Percentiles rank a stretch among this genome's conserved stretches.
These are phyloP conservation scores for Dalbergia oliveri DNA, from an alignment of 306 rosid genomes.

Conservation along the genomic window DNA sequence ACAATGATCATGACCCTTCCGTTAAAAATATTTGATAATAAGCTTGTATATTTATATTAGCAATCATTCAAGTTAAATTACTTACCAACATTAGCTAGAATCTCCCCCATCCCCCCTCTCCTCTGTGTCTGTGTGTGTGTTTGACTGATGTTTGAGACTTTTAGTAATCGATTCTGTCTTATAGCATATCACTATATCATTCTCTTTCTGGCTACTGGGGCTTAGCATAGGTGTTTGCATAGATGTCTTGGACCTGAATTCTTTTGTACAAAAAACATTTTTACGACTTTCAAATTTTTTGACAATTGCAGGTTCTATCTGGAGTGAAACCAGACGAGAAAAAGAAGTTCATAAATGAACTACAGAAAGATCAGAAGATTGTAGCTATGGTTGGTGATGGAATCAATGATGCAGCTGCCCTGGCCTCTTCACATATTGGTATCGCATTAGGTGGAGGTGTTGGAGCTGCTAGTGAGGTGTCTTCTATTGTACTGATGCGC, in stretches of 20 bases:
- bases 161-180: constrained; percentile 3
- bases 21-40: constrained; percentile 12
- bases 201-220: constrained; percentile 17
- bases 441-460: constrained; percentile 97
- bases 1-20: constrained; percentile 17
- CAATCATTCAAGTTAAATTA: constrained; percentile 10
- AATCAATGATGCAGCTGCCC: constrained; percentile 97
- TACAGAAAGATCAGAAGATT: constrained; percentile 68
- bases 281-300: background rate
- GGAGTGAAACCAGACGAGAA: constrained; percentile 89
- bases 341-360: constrained; percentile 72
- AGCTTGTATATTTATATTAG: constrained; percentile 10
- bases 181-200: constrained; percentile 13
- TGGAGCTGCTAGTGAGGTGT: constrained; percentile 99
- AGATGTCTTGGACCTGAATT: constrained; percentile 7
- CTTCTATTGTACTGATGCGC: constrained; percentile 91
- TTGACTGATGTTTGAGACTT: constrained; percentile 3
- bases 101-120: too few species aligned
- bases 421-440: constrained; percentile 89
- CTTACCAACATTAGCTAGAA: background rate
- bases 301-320: constrained; percentile 71
- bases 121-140: background rate
- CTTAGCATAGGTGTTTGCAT: constrained; percentile 27
- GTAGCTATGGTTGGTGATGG: constrained; percentile 99
- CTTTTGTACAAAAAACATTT: constrained; percentile 1